phyloP scores from a whole-genome alignment of 2,329 filamentous ascomycete genomes.

The Ophiobolus disseminans region DNA sequence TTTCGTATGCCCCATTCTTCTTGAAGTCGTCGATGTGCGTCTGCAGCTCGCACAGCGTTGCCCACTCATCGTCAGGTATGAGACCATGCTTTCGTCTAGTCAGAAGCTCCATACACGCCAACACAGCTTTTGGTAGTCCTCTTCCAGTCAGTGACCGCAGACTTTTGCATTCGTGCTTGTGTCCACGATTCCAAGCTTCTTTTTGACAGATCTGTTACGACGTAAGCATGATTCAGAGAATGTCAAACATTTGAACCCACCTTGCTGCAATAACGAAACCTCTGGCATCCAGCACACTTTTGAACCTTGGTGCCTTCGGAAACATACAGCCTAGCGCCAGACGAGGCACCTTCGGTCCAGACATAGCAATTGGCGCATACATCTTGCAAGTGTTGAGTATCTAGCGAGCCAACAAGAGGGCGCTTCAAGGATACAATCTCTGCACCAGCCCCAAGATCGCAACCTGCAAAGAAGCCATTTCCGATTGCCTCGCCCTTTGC shows the following conservation, averaged over 20 bases:
- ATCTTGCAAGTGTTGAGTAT: slow-evolving; percentile 59
- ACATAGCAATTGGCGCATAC: slow-evolving; percentile 66
- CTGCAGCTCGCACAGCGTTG: slow-evolving; percentile 53
- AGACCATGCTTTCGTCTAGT: slow-evolving; percentile 51
- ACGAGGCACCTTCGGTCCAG: slow-evolving; percentile 44
- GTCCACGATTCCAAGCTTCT: slow-evolving; percentile 64
- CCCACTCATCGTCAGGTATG: slow-evolving; percentile 51
- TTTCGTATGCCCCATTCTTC: slow-evolving; percentile 50
- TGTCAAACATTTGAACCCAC: slow-evolving; percentile 43
- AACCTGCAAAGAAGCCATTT: slow-evolving; percentile 62
- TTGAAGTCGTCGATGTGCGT: slow-evolving; percentile 60
- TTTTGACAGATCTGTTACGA: slow-evolving; percentile 61
- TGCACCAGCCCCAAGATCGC: slow-evolving; percentile 57
- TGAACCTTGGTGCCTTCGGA: slow-evolving; percentile 52
- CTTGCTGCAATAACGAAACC: slow-evolving; percentile 67
- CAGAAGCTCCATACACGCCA: slow-evolving; percentile 63
- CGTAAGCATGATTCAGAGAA: slow-evolving; percentile 8
- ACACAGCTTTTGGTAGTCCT: slow-evolving; percentile 61
- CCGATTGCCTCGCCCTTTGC: slow-evolving; percentile 47
- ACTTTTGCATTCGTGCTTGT: slow-evolving; percentile 66
- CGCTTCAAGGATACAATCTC: slow-evolving; percentile 58
- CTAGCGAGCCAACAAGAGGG: slow-evolving; percentile 63
- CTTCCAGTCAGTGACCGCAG: slow-evolving; percentile 53
- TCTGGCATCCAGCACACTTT: slow-evolving; percentile 64
- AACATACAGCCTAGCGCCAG: slow-evolving; percentile 42